These are phyloP conservation scores for Jacaranda copaia DNA, from an alignment of 257 asterid species.

Conservation along the genomic window DNA sequence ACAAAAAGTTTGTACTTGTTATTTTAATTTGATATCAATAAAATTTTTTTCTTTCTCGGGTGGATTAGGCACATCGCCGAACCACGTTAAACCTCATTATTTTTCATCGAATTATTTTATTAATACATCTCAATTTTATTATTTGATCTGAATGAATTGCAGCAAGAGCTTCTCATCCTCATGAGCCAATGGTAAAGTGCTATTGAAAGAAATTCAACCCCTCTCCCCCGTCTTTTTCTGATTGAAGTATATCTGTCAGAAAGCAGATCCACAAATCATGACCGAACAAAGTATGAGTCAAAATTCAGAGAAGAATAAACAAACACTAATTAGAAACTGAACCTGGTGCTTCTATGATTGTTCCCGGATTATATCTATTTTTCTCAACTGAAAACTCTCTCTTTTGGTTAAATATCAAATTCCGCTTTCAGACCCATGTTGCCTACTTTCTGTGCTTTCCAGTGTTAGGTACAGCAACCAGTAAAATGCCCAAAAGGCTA, in stretches of 20 bases:
- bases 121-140: too few species aligned
- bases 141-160: too few species aligned
- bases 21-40: too few species aligned
- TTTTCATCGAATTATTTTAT: too few species aligned
- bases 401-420: too few species aligned
- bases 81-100: too few species aligned
- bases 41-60: too few species aligned
- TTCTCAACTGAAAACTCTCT: conserved; percentile 29
- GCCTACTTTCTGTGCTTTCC: conserved; percentile 15
- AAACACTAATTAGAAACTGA: conserved; percentile 6
- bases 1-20: too few species aligned
- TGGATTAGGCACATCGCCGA: too few species aligned
- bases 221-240: conserved; percentile 97
- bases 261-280: conserved; percentile 34
- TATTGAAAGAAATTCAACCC: conserved; percentile 96
- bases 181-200: conserved; percentile 83
- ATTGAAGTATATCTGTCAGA: conserved; percentile 92
- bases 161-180: conserved; percentile 99
- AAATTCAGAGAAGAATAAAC: background rate
- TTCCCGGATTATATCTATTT: conserved; percentile 16
- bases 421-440: background rate
- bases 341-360: background rate
- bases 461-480: background rate
- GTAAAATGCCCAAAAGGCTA: too few species aligned
- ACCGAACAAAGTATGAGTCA: conserved; percentile 41